These are phyloP conservation scores for Xylariaceae sp. DNA, from an alignment of 2,329 filamentous ascomycete genomes.

Conservation along the genomic window DNA sequence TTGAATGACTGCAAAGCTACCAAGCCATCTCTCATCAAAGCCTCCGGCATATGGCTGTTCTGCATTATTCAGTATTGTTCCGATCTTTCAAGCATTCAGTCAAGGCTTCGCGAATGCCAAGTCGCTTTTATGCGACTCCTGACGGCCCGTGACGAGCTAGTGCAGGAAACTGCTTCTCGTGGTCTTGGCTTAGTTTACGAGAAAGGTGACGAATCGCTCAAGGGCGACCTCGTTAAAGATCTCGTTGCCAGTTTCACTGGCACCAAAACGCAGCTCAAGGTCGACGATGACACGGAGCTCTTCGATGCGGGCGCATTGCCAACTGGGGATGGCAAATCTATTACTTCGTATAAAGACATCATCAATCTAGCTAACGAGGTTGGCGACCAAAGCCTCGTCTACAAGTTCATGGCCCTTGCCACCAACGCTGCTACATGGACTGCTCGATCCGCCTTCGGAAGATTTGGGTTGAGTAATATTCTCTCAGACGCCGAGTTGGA, in stretches of 20 bases:
- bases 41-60: constrained; percentile 91
- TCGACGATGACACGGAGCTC: constrained; percentile 84
- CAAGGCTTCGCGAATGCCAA: constrained; percentile 71
- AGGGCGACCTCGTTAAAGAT: constrained; percentile 78
- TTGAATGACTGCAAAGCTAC: constrained; percentile 73
- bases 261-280: constrained; percentile 67
- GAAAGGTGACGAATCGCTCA: constrained; percentile 75
- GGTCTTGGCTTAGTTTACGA: constrained; percentile 92
- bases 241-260: constrained; percentile 86
- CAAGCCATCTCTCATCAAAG: constrained; percentile 85
- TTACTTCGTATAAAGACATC: constrained; percentile 97
- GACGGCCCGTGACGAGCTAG: constrained; percentile 82
- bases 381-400: constrained; percentile 91
- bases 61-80: constrained; percentile 88
- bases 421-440: constrained; percentile 97
- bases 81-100: constrained; percentile 67
- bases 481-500: constrained; percentile 84
- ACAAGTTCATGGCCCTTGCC: constrained; percentile 96
- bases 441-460: constrained; percentile 90
- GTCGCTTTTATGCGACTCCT: constrained; percentile 82
- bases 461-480: constrained; percentile 87
- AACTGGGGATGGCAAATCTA: constrained; percentile 79
- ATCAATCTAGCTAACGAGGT: constrained; percentile 93
- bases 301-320: constrained; percentile 88
- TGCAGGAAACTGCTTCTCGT: constrained; percentile 90